Base-by-base conservation (phyloP, 164 flowering plant genomes). In the Cinnamomum micranthum region DNA sequence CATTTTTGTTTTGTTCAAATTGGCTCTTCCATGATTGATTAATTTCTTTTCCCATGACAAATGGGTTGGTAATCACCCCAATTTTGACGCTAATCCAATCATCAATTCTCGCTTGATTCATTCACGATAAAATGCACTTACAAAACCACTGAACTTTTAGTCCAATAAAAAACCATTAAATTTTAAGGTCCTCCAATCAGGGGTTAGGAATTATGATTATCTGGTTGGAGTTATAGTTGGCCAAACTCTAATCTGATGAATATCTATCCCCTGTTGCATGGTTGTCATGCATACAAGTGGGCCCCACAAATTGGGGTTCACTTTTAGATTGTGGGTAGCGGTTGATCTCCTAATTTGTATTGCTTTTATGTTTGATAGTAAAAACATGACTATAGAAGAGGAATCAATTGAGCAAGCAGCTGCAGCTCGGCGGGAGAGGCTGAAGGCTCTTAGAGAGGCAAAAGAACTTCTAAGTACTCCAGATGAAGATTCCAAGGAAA, bases 391-490 rank as follows among this genome's bases (percentile, higher is more conserved):
- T 22, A 28, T 74, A 1, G 95, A 90, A 77, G 97, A 93, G 33
- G 90, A 89, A 1, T 81, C 91, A 7, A 75, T 89, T 52, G 97
- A 89, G 71, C 93, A 91, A 81, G 91, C 88, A 23, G 95, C 89
- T 22, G 89, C 84, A 19, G 88, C 84, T 11, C 92, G 98, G 6
- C 84, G 88, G 7, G 96, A 95, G 89, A 86, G 93, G 81, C 85
- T 95, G 51, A 84, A 81, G 73, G 99, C 97, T 75, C 94, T 95
- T 33, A 92, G 78, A 87, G 90, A 85, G 27, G 97, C 97, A 68
- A 87, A 86, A 58, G 89, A 92, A 72, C 88, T 95, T 35, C 75
- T 87, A 11, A 84, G 74, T 76, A 79, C 84, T 65, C 88, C 92
- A 5, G 94, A 89, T 69, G 93, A 82, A 14, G 86, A 78, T 62